Evolutionary conservation across 345 rosid species (phyloP).

Genomic region (Tarenaya hassleriana): DNA sequence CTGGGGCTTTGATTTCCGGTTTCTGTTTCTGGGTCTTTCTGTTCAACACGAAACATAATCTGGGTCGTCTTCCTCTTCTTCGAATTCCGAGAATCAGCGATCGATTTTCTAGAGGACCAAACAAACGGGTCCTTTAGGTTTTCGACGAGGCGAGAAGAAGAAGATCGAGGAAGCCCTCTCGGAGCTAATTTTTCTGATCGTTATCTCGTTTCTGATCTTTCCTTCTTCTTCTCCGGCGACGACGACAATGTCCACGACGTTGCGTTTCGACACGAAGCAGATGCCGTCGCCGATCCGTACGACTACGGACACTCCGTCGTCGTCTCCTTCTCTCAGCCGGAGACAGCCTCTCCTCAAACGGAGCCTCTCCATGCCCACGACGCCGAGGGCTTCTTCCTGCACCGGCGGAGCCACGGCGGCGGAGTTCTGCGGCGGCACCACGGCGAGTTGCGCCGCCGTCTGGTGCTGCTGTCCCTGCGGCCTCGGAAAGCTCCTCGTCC

Average conservation of each 20-base stretch:
- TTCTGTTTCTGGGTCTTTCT: too few relatives aligned
- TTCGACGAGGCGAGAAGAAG: neutral
- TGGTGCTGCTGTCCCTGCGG: constrained; percentile 73
- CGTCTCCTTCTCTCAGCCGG: constrained; percentile 28
- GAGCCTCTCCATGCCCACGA: constrained; percentile 20
- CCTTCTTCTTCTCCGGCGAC: neutral
- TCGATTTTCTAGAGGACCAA: neutral
- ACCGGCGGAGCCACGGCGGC: constrained; percentile 29
- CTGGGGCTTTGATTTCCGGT: neutral
- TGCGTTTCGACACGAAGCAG: too few relatives aligned
- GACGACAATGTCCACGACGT: constrained; percentile 20
- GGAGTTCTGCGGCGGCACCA: constrained; percentile 43
- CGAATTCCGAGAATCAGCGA: neutral
- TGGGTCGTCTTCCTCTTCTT: too few relatives aligned
- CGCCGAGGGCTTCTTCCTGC: constrained; percentile 14
- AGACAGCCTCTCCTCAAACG: constrained; percentile 29
- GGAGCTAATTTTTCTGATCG: neutral
- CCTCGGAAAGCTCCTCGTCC: constrained; percentile 40
- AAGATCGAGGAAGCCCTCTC: neutral
- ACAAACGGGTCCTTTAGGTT: neutral
- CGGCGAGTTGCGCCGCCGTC: constrained; percentile 71
- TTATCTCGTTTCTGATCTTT: neutral
- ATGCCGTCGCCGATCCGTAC: constrained; percentile 3
- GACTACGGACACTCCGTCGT: constrained; percentile 22
- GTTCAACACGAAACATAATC: too few relatives aligned